Conservation (phyloP, 2,329 filamentous ascomycete genomes). For the Aureobasidium leucospermi region DNA sequence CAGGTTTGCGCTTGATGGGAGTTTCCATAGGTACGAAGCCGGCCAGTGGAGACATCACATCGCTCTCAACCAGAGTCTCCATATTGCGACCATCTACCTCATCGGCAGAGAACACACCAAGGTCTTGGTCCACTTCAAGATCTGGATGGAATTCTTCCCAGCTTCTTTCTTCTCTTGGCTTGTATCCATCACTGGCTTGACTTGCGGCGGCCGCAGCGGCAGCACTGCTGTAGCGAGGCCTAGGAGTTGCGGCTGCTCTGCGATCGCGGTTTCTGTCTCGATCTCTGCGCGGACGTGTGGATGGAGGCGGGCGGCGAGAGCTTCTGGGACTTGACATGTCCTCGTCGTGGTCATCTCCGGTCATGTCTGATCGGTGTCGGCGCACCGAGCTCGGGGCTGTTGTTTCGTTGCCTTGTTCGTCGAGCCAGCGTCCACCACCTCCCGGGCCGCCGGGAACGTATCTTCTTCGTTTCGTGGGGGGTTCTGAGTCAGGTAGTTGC, state of each 20-base stretch:
- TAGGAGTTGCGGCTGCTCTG: slow-evolving; percentile 39
- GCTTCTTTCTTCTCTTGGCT: slow-evolving; percentile 88
- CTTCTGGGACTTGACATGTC: slow-evolving; percentile 2
- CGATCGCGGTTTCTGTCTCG: slow-evolving; percentile 30
- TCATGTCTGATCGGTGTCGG: slow-evolving; percentile 4
- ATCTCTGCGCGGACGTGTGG: slow-evolving; percentile 28
- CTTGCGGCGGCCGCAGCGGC: slow-evolving; percentile 82
- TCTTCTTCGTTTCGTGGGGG: slow-evolving; percentile 39
- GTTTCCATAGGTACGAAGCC: slow-evolving; percentile 24
- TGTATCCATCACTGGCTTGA: slow-evolving; percentile 91
- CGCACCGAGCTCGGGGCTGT: slow-evolving; percentile 17
- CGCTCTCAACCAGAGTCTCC: neutral
- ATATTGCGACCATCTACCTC: slow-evolving; percentile 67
- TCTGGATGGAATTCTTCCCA: slow-evolving; percentile 98
- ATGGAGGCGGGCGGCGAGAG: slow-evolving; percentile 18
- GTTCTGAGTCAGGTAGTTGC: slow-evolving; percentile 32
- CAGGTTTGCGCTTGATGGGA: slow-evolving; percentile 51
- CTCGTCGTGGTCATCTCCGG: slow-evolving; percentile 16
- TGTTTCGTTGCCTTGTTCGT: slow-evolving; percentile 59
- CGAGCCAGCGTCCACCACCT: slow-evolving; percentile 76
- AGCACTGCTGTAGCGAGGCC: slow-evolving; percentile 74
- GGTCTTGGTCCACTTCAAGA: slow-evolving; percentile 75
- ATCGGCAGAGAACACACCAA: slow-evolving; percentile 72
- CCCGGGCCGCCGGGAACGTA: slow-evolving; percentile 84
- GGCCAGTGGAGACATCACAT: slow-evolving; percentile 8